Evolutionary conservation across 495 filamentous ascomycete species (phyloP).

Genomic region (Mytilinidion resinicola): DNA sequence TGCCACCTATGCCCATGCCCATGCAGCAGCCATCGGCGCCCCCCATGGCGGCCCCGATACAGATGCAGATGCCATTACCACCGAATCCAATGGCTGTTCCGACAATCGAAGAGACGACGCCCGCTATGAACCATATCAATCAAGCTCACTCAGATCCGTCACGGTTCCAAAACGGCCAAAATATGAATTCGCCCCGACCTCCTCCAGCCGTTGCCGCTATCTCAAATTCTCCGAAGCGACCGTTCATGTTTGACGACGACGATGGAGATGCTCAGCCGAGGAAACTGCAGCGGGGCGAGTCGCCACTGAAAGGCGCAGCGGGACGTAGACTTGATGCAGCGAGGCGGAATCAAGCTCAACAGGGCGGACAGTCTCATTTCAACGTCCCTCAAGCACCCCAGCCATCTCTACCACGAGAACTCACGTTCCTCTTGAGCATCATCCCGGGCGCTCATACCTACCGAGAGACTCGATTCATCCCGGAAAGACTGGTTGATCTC

Average conservation of each 20-base stretch:
- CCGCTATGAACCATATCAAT: not conserved
- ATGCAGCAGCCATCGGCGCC: slow-evolving; percentile 41
- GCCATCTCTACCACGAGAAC: slow-evolving; percentile 60
- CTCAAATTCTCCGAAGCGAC: slow-evolving; percentile 72
- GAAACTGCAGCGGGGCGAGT: slow-evolving; percentile 75
- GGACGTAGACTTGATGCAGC: slow-evolving; percentile 77
- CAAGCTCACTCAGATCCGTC: slow-evolving; percentile 38
- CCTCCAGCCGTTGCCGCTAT: slow-evolving; percentile 15
- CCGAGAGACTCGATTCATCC: slow-evolving; percentile 56
- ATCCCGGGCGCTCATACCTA: slow-evolving; percentile 74
- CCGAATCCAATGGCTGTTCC: no score
- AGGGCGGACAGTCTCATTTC: not conserved
- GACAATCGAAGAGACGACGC: slow-evolving; percentile 3
- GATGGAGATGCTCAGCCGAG: slow-evolving; percentile 67
- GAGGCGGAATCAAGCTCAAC: slow-evolving; percentile 41
- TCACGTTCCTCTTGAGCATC: slow-evolving; percentile 74
- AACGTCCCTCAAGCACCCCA: slow-evolving; percentile 12
- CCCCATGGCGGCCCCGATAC: not conserved
- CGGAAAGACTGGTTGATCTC: slow-evolving; percentile 66
- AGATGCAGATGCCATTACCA: not conserved
- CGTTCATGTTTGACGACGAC: slow-evolving; percentile 53
- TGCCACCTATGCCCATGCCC: slow-evolving; percentile 33
- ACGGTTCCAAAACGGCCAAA: slow-evolving; percentile 29
- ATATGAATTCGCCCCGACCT: slow-evolving; percentile 8
- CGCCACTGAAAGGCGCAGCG: slow-evolving; percentile 79